Conservation (phyloP, 2,329 filamentous ascomycete species). For the Dactylellina cionopaga region DNA sequence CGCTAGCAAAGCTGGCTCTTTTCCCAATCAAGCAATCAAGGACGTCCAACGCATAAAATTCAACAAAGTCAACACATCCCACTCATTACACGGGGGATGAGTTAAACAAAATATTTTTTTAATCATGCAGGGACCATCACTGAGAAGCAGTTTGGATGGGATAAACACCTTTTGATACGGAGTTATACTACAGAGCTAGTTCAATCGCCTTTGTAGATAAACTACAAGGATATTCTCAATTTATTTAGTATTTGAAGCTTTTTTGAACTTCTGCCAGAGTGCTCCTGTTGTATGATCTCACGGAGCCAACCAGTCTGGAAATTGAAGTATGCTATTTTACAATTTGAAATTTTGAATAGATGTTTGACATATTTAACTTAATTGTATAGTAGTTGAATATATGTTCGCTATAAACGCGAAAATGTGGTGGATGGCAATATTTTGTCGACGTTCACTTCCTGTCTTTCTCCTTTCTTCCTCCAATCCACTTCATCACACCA, state of each 20-base stretch:
- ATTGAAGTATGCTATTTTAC: not conserved
- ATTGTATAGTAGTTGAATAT: not conserved
- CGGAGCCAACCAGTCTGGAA: not conserved
- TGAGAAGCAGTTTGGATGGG: no score
- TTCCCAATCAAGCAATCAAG: no score
- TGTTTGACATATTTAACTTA: not conserved
- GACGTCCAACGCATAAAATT: slow-evolving; percentile 18
- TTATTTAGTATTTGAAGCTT: no score
- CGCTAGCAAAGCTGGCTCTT: slow-evolving; percentile 9
- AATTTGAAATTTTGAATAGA: not conserved
- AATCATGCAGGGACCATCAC: no score
- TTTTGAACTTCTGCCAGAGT: no score
- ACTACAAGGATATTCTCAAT: no score
- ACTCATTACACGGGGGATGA: no score
- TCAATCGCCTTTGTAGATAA: no score
- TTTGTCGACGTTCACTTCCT: not conserved
- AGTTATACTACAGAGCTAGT: no score
- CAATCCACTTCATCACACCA: not conserved
- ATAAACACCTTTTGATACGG: no score
- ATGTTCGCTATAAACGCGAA: not conserved
- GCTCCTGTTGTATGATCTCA: not conserved
- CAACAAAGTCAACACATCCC: slow-evolving; percentile 42
- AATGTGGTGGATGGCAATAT: not conserved
- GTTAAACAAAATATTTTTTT: no score
- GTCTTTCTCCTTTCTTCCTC: slow-evolving; percentile 5